Percentiles rank a stretch among this genome's conserved stretches.
Evolutionary conservation across 768 basidiomycete genomes (phyloP).

Genomic region (Termitomyces titanicus): DNA sequence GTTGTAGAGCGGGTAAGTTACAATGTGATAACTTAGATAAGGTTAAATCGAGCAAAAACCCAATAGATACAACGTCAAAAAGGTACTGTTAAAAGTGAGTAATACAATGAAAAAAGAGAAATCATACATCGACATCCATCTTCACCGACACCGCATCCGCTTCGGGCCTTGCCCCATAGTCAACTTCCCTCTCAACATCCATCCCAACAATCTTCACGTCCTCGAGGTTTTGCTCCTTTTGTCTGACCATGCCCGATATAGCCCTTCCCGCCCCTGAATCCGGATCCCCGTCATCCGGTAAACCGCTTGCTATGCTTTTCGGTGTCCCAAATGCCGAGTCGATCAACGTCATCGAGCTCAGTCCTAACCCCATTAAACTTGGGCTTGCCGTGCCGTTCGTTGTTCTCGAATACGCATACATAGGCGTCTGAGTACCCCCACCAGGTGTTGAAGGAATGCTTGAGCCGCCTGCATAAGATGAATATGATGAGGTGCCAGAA

Average conservation of each 20-base stretch:
- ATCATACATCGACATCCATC: slow-evolving; percentile 27
- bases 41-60: too few species aligned
- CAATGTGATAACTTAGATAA: too few species aligned
- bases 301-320: slow-evolving; percentile 15
- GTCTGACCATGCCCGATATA: slow-evolving; percentile 6
- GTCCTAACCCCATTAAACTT: slow-evolving; percentile 25
- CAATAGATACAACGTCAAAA: too few species aligned
- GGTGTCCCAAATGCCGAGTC: slow-evolving; percentile 22
- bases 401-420: slow-evolving; percentile 3
- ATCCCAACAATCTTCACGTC: slow-evolving; percentile 25
- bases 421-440: slow-evolving; percentile 20
- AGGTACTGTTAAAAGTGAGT: background rate
- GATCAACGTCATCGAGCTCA: slow-evolving; percentile 14
- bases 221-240: slow-evolving; percentile 18
- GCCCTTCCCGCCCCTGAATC: slow-evolving; percentile 1
- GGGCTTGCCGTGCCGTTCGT: slow-evolving; percentile 17
- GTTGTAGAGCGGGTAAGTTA: too few species aligned
- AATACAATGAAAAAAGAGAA: background rate
- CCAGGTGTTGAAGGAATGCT: slow-evolving; percentile 34
- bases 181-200: slow-evolving; percentile 12
- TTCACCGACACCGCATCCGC: slow-evolving; percentile 12
- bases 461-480: slow-evolving; percentile 21
- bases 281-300: slow-evolving; percentile 18
- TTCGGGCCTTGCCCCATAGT: slow-evolving; percentile 2
- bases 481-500: slow-evolving; percentile 26